Percentiles rank a stretch among this genome's conserved stretches.
phyloP scores from a whole-genome alignment of 2,329 filamentous ascomycete species.

The Fusarium sarcochroum region DNA sequence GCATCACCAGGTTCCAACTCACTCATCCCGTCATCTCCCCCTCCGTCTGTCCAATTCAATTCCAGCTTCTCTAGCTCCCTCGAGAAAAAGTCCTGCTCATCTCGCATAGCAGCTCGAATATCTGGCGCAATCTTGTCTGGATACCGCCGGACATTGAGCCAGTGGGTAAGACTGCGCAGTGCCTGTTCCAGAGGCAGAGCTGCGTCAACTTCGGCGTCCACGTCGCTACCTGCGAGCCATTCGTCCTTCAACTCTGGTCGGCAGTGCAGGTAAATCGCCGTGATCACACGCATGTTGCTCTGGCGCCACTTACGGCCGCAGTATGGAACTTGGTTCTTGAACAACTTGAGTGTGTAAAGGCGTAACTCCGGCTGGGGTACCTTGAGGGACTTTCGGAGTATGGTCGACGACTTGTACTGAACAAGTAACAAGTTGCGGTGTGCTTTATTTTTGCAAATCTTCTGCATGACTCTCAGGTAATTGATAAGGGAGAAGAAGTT shows the following conservation, averaged over 20 bases:
- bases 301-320: conserved; percentile 98
- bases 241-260: conserved; percentile 93
- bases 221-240: conserved; percentile 91
- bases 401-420: conserved; percentile 94
- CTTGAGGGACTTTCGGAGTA: conserved; percentile 91
- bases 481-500: conserved; percentile 98
- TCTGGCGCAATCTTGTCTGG: conserved; percentile 80
- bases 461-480: conserved; percentile 95
- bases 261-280: conserved; percentile 94
- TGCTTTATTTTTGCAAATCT: conserved; percentile 95
- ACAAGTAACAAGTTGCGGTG: conserved; percentile 95
- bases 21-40: conserved; percentile 52
- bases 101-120: conserved; percentile 71
- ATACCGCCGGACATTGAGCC: conserved; percentile 90
- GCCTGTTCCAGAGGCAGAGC: conserved; percentile 93
- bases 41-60: conserved; percentile 62
- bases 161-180: conserved; percentile 89
- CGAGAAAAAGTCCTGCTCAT: conserved; percentile 85
- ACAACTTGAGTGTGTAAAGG: conserved; percentile 95
- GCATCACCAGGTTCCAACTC: conserved; percentile 54
- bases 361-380: conserved; percentile 89
- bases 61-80: conserved; percentile 83
- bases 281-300: conserved; percentile 98
- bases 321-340: conserved; percentile 98
- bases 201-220: conserved; percentile 94